Evolutionary conservation across 306 rosid genomes (phyloP).

Genomic region (Cyamopsis tetragonoloba): DNA sequence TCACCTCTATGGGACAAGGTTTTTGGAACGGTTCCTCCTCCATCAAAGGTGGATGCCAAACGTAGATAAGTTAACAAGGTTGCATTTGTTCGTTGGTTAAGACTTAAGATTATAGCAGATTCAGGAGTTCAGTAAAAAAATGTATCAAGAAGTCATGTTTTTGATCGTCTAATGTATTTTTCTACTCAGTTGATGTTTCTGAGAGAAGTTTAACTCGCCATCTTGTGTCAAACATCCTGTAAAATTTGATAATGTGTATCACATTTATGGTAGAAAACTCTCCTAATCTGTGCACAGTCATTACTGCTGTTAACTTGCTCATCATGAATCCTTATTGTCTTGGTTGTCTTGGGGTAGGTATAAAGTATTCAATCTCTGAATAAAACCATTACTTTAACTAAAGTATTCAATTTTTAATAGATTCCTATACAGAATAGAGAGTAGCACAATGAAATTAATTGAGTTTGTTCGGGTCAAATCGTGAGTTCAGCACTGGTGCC

Average conservation of each 20-base stretch:
- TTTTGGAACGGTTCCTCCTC: constrained; percentile 74
- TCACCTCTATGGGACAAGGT: constrained; percentile 80
- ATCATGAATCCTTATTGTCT: not conserved
- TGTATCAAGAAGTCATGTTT: constrained; percentile 9
- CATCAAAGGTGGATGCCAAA: constrained; percentile 41
- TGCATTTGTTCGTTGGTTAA: constrained; percentile 34
- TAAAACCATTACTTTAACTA: no score
- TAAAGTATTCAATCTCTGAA: no score
- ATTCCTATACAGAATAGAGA: not conserved
- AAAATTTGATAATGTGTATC: constrained; percentile 9
- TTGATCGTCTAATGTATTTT: constrained; percentile 23
- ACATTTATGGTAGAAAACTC: constrained; percentile 15
- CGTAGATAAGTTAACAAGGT: constrained; percentile 34
- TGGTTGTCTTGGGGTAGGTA: not conserved
- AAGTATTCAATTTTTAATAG: no score
- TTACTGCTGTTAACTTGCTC: not conserved
- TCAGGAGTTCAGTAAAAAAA: constrained; percentile 25
- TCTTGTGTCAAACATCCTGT: constrained; percentile 24
- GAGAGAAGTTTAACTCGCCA: constrained; percentile 26
- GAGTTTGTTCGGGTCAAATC: no score
- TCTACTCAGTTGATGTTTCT: constrained; percentile 20
- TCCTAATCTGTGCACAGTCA: not conserved
- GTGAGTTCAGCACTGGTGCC: no score
- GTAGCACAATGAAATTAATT: not conserved
- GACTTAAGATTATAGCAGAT: constrained; percentile 21